phyloP scores from a whole-genome alignment of 805 yeast species.

The Candida insectalens region DNA sequence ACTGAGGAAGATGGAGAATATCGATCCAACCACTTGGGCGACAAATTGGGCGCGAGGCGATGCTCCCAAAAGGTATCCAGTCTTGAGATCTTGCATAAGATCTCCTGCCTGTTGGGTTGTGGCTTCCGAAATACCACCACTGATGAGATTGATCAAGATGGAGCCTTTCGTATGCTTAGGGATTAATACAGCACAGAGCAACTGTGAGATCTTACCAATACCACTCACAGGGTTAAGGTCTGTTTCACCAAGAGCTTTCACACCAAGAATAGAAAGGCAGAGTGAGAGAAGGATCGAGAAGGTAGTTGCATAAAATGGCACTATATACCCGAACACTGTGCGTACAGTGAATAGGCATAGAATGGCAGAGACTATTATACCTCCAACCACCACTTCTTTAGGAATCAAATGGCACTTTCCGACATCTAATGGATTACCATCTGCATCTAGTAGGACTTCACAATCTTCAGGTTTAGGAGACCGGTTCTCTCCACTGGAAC shows the following conservation, averaged over 20 bases:
- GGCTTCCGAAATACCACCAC: slow-evolving; percentile 97
- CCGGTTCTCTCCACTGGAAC: not conserved
- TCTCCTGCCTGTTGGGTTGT: slow-evolving; percentile 99
- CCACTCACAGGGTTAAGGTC: slow-evolving; percentile 96
- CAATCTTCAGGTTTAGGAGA: not conserved
- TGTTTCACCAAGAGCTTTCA: slow-evolving; percentile 92
- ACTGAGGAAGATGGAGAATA: slow-evolving; percentile 73
- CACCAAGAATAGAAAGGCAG: slow-evolving; percentile 75
- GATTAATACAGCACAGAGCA: slow-evolving; percentile 72
- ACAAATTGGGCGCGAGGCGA: slow-evolving; percentile 85
- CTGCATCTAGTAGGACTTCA: not conserved
- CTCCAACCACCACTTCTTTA: slow-evolving; percentile 25
- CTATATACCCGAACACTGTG: slow-evolving; percentile 55
- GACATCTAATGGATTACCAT: slow-evolving; percentile 4
- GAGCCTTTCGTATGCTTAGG: slow-evolving; percentile 72
- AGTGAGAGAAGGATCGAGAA: slow-evolving; percentile 69
- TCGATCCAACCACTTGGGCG: slow-evolving; percentile 84
- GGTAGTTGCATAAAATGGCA: slow-evolving; percentile 63
- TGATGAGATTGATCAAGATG: slow-evolving; percentile 75
- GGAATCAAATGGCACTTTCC: slow-evolving; percentile 6
- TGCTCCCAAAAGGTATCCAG: slow-evolving; percentile 87
- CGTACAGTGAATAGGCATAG: slow-evolving; percentile 59
- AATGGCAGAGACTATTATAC: slow-evolving; percentile 56
- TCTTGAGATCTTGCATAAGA: slow-evolving; percentile 92
- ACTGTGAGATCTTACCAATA: slow-evolving; percentile 87